Base-by-base conservation (phyloP, 192 early-diverging fungal species). In the Backusella australiensis region DNA sequence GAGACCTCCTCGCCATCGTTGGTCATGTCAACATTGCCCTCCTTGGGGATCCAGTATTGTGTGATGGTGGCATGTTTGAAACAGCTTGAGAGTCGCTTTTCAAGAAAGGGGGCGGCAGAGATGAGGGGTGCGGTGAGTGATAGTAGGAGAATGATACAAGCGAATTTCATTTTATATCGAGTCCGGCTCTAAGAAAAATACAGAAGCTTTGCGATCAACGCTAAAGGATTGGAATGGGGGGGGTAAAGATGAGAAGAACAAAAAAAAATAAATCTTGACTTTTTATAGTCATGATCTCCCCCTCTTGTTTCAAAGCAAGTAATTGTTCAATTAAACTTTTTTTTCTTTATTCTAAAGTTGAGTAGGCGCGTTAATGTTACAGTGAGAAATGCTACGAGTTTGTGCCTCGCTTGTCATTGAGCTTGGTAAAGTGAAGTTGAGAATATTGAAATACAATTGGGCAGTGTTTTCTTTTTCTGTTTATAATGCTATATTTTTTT, bases 1-100 rank as follows among this genome's bases (percentile, higher is more conserved):
- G 66, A 35, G 3, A 83, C 59, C n/a, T 46, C 34, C n/a, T 77
- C 67, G 8, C 82, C 82, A 68, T 83, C 72, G 41, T 83, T 83
- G 7, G 56, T 29, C 82, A 83, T 83, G 34, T 83, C 82, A 35
- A 67, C 69, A 14, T 73, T 71, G n/a, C 82, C 82, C 46, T 83
- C 71, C 56, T 79, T 79, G 17, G 82, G 82, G 6, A 83, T 83
- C 82, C 82, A 83, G 38, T 83, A 83, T 53, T 76, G 71, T 0
- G 79, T 80, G 7, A 80, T 67, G 35, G n/a, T 67, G n/a, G 79
- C 79, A 7, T 74, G 21, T 23, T 74, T 69, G 72, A 76, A 80
- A 34, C 79, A 80, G 5, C 14, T 34, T 19, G 65, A 67, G 4
- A 67, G 29, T 6, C 23, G 36, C 9, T 56, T 32, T 26, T 70